Evolutionary conservation across 2,329 filamentous ascomycete species (phyloP).

Genomic region (Nannizziopsis barbatae): DNA sequence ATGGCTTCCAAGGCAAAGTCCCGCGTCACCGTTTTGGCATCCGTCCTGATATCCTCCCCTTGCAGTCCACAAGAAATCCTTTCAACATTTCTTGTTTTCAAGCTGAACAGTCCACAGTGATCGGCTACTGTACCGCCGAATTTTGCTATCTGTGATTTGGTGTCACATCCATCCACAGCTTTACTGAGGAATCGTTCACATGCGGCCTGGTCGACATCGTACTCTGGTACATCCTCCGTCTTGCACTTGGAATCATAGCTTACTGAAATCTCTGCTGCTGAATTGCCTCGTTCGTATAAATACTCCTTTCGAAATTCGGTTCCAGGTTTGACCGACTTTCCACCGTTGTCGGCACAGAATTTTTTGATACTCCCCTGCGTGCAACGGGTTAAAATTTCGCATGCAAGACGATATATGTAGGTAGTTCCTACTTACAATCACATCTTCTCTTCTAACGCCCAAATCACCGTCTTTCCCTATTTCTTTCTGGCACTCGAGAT

Average conservation of each 20-base stretch:
- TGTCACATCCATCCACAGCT: conserved; percentile 7
- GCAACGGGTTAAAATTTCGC: background rate
- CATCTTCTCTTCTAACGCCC: conserved; percentile 1
- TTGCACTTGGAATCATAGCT: conserved; percentile 1
- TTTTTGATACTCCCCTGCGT: conserved; percentile 2
- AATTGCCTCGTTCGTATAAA: conserved; percentile 4
- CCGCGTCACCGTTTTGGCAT: background rate
- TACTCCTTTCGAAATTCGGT: background rate
- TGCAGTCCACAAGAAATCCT: background rate
- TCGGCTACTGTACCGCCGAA: conserved; percentile 3
- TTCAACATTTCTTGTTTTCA: conserved; percentile 8
- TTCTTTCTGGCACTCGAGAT: conserved; percentile 7
- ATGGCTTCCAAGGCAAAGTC: conserved; percentile 1
- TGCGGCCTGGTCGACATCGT: conserved; percentile 7
- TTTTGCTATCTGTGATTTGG: background rate
- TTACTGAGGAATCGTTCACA: conserved; percentile 6
- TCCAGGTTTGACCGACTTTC: background rate
- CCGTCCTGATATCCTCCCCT: background rate
- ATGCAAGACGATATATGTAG: background rate
- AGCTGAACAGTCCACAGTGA: conserved; percentile 5
- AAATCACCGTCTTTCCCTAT: background rate
- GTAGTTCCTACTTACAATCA: background rate
- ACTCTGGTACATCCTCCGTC: conserved; percentile 1
- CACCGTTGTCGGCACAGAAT: background rate
- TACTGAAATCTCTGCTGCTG: conserved; percentile 2